These are phyloP conservation scores for Beauveria sp. DNA, from an alignment of 2,329 filamentous ascomycete species.

Conservation along the genomic window DNA sequence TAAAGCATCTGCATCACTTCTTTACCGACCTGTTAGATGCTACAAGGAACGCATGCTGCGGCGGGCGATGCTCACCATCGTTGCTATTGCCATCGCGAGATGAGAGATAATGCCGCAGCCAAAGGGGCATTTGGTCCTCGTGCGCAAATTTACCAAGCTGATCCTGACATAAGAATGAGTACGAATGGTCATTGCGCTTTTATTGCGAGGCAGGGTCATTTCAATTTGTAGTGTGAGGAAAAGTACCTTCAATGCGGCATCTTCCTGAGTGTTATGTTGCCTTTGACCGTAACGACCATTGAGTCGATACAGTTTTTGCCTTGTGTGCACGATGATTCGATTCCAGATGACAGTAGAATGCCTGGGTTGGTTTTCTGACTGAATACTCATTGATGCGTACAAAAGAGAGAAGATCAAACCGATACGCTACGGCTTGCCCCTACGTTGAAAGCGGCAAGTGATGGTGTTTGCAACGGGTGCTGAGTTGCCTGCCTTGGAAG, in stretches of 20 bases:
- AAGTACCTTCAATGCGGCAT: slow-evolving; percentile 29
- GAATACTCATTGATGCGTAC: not conserved
- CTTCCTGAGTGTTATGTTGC: slow-evolving; percentile 16
- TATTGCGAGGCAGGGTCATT: not conserved
- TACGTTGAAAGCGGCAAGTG: not conserved
- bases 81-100: slow-evolving; percentile 48
- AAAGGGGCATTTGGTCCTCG: slow-evolving; percentile 67
- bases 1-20: slow-evolving; percentile 56
- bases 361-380: not conserved
- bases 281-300: not conserved
- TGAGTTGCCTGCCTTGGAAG: too few relatives aligned
- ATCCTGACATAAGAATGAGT: not conserved
- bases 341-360: not conserved
- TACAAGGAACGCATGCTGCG: not conserved
- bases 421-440: not conserved
- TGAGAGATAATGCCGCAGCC: slow-evolving; percentile 56
- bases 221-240: not conserved
- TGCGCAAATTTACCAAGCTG: slow-evolving; percentile 67
- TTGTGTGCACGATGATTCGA: not conserved
- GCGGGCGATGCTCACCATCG: slow-evolving; percentile 32
- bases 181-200: not conserved
- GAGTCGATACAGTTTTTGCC: not conserved
- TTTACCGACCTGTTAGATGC: slow-evolving; percentile 32
- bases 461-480: not conserved
- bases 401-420: not conserved